Percentiles rank a stretch among this genome's conserved stretches.
phyloP scores from a whole-genome alignment of 225 moss, liverwort and hornwort genomes.

The Physcomitrium patens region DNA sequence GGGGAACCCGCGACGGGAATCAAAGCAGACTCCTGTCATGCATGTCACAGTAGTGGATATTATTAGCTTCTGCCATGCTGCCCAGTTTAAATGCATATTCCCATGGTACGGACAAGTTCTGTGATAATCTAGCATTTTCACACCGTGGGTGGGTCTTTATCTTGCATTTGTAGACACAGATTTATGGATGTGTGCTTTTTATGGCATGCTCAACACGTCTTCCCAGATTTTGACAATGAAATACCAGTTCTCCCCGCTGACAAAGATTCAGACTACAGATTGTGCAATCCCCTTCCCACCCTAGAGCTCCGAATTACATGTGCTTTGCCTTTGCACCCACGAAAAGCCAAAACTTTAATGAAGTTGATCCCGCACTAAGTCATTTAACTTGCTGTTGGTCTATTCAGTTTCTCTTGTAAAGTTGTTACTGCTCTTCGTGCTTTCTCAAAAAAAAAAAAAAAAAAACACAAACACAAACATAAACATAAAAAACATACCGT shows the following conservation, averaged over 20 bases:
- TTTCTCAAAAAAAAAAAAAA: too few relatives aligned
- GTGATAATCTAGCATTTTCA: not conserved
- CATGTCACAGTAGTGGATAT: constrained; percentile 36
- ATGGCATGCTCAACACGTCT: not conserved
- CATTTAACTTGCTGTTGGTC: too few relatives aligned
- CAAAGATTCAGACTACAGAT: constrained; percentile 46
- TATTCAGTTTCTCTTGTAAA: too few relatives aligned
- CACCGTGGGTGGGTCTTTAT: constrained; percentile 12
- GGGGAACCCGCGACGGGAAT: constrained; percentile 46
- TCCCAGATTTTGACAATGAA: constrained; percentile 11
- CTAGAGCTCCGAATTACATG: constrained; percentile 28
- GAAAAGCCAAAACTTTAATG: too few relatives aligned
- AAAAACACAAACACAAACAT: too few relatives aligned
- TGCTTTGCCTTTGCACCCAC: not conserved
- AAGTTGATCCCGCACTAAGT: too few relatives aligned
- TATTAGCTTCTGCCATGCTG: constrained; percentile 40
- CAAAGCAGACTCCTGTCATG: constrained; percentile 35
- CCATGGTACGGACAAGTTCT: constrained; percentile 41
- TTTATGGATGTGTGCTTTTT: constrained; percentile 7
- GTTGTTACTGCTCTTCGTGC: too few relatives aligned
- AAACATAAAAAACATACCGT: too few relatives aligned
- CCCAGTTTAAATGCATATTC: constrained; percentile 34
- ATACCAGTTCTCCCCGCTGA: constrained; percentile 34
- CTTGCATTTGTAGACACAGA: constrained; percentile 32
- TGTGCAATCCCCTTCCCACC: constrained; percentile 42